Percentiles rank a stretch among this genome's conserved stretches.
These are phyloP conservation scores for Euphorbia peplus DNA, from an alignment of 345 rosid species.

Conservation along the genomic window DNA sequence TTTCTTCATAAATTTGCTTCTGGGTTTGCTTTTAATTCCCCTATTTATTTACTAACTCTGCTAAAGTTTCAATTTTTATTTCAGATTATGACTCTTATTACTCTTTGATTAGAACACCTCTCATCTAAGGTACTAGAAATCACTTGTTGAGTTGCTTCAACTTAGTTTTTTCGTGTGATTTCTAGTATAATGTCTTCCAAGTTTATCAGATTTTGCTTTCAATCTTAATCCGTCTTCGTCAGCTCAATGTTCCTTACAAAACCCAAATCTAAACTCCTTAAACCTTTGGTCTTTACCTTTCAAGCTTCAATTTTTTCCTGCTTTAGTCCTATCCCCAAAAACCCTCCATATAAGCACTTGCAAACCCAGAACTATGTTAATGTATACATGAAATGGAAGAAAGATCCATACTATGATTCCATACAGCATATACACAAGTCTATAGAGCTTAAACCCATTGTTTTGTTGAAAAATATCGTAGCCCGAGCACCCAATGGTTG, in stretches of 20 bases:
- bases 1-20: no score
- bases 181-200: not conserved
- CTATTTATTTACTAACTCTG: no score
- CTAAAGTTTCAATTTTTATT: no score
- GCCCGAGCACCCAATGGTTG: slow-evolving; percentile 44
- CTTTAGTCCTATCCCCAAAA: not conserved
- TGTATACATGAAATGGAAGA: slow-evolving; percentile 93
- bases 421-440: slow-evolving; percentile 71
- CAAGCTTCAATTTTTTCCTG: slow-evolving; percentile 20
- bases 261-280: slow-evolving; percentile 34
- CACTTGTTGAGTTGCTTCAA: no score
- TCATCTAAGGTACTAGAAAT: no score
- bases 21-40: no score
- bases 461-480: slow-evolving; percentile 65
- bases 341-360: slow-evolving; percentile 16
- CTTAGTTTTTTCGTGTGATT: no score
- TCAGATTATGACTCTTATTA: no score
- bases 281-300: slow-evolving; percentile 24
- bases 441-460: slow-evolving; percentile 54
- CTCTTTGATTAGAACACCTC: no score
- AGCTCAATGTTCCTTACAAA: slow-evolving; percentile 35
- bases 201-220: not conserved
- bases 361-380: slow-evolving; percentile 53
- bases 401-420: slow-evolving; percentile 61
- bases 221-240: not conserved